Evolutionary conservation across 805 yeast genomes (phyloP).

Genomic region (Lipomyces mesembrius): DNA sequence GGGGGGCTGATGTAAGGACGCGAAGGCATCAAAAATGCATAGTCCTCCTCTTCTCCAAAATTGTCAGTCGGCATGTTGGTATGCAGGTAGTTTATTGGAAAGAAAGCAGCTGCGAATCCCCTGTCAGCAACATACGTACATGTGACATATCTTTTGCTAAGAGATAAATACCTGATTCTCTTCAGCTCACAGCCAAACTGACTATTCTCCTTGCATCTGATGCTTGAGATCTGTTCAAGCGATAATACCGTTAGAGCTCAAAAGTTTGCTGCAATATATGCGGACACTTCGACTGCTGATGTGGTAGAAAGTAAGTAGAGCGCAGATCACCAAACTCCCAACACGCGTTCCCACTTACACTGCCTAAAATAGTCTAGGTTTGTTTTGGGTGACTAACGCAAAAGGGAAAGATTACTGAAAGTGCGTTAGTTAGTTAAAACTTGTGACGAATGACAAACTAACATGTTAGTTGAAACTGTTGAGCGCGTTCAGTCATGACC

Average conservation of each 20-base stretch:
- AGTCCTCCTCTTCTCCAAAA: conserved; percentile 6
- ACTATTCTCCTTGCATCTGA: background rate
- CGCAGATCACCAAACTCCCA: conserved; percentile 6
- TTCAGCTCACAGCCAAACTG: background rate
- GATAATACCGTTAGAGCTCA: background rate
- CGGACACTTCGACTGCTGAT: background rate
- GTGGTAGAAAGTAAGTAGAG: background rate
- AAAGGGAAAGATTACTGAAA: background rate
- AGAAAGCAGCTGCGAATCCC: background rate
- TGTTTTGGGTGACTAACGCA: background rate
- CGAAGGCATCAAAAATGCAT: conserved; percentile 4
- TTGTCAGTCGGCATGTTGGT: background rate
- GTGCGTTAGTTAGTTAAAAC: background rate
- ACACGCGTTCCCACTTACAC: conserved; percentile 8
- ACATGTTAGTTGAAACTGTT: no score
- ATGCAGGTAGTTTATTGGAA: background rate
- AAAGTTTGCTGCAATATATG: background rate
- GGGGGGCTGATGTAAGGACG: background rate
- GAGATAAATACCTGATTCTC: background rate
- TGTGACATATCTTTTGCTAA: background rate
- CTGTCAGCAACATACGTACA: background rate
- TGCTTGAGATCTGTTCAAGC: background rate
- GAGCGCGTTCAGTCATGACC: no score
- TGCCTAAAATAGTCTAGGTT: background rate
- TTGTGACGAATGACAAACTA: background rate